These are phyloP conservation scores for Globisporangium solare DNA, from an alignment of 352 stramenopile species.

Conservation along the genomic window DNA sequence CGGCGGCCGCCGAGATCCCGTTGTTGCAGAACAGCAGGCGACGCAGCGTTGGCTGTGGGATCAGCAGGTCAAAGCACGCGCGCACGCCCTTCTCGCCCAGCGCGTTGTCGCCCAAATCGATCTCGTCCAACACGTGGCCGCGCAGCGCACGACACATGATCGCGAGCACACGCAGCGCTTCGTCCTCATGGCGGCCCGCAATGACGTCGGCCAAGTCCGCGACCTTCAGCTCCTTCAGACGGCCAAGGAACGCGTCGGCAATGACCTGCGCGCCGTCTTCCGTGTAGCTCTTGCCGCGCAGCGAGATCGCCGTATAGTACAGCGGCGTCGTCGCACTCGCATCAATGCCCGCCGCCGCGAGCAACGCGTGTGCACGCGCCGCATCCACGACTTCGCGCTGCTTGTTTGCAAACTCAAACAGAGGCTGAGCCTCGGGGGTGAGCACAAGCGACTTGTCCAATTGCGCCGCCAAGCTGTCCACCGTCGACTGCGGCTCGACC, in stretches of 20 bases:
- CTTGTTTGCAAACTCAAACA: conserved; percentile 51
- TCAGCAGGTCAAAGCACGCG: conserved; percentile 69
- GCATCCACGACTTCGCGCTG: conserved; percentile 71
- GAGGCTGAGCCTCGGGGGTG: conserved; percentile 16
- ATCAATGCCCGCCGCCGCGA: conserved; percentile 37
- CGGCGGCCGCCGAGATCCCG: conserved; percentile 64
- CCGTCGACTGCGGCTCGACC: conserved; percentile 26
- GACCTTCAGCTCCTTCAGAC: conserved; percentile 45
- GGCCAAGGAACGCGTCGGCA: conserved; percentile 42
- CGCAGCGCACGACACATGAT: conserved; percentile 75
- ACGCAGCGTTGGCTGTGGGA: conserved; percentile 54
- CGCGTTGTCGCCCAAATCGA: conserved; percentile 85
- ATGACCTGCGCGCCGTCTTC: conserved; percentile 54
- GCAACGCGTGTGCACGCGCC: conserved; percentile 40
- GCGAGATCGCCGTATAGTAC: conserved; percentile 44
- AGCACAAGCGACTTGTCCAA: conserved; percentile 46
- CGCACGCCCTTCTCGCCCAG: conserved; percentile 73
- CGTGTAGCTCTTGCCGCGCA: conserved; percentile 82
- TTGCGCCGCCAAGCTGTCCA: conserved; percentile 42
- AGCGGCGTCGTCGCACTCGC: conserved; percentile 30
- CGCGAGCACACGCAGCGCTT: conserved; percentile 85
- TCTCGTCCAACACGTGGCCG: conserved; percentile 71
- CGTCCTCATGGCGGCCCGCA: conserved; percentile 83
- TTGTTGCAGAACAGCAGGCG: conserved; percentile 77
- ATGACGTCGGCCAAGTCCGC: conserved; percentile 92